These are phyloP conservation scores for Elongisporangium undulatum DNA, from an alignment of 352 stramenopile genomes.

Conservation along the genomic window DNA sequence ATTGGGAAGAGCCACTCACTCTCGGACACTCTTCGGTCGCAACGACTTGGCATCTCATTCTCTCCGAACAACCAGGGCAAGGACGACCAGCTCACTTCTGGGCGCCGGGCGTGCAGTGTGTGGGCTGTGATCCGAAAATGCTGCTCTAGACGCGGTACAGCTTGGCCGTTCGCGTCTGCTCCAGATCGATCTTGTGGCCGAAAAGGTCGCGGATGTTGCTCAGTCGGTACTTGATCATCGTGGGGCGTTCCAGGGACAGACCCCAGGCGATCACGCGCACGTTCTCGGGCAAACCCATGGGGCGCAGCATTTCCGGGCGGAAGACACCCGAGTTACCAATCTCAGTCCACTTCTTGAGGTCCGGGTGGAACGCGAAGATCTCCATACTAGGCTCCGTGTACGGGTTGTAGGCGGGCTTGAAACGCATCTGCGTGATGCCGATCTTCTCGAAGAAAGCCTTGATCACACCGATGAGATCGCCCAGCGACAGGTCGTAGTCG, in stretches of 20 bases:
- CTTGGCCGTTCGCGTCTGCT: slow-evolving; percentile 92
- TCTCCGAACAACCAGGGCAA: neutral
- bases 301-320: slow-evolving; percentile 98
- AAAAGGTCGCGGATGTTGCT: slow-evolving; percentile 99
- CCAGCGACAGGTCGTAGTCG: slow-evolving; percentile 98
- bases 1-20: neutral
- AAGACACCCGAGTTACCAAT: slow-evolving; percentile 99
- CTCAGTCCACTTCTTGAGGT: slow-evolving; percentile 99
- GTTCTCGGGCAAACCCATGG: slow-evolving; percentile 99
- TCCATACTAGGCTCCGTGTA: slow-evolving; percentile 99
- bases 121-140: neutral
- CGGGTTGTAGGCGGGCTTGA: slow-evolving; percentile 99
- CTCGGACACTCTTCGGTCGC: neutral
- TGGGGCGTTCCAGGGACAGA: slow-evolving; percentile 97
- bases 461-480: slow-evolving; percentile 99
- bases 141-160: slow-evolving; percentile 73
- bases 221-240: slow-evolving; percentile 99
- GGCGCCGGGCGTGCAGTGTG: neutral
- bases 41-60: neutral
- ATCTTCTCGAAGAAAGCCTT: slow-evolving; percentile 99
- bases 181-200: slow-evolving; percentile 98
- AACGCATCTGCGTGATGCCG: slow-evolving; percentile 97
- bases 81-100: neutral
- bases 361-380: slow-evolving; percentile 99
- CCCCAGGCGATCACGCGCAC: slow-evolving; percentile 99